Evolutionary conservation across 192 early-diverging fungal species (phyloP).

Genomic region (Coemansia sp.): DNA sequence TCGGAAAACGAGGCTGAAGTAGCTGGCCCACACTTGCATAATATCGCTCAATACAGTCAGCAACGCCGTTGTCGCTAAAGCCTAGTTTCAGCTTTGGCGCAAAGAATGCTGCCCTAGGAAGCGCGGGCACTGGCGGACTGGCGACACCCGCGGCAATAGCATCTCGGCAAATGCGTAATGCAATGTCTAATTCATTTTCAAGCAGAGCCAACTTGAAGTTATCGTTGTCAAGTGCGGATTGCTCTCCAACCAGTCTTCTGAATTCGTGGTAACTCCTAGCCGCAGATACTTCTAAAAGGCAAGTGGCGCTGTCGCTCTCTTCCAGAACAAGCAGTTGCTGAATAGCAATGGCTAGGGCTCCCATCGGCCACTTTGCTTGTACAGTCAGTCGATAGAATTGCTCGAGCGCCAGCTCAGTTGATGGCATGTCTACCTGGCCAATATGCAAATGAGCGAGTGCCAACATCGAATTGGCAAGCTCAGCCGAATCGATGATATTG

Average conservation of each 20-base stretch:
- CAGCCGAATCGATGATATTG: neutral
- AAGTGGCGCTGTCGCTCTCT: neutral
- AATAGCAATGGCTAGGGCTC: slow-evolving; percentile 11
- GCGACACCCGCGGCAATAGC: neutral
- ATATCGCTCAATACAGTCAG: slow-evolving; percentile 5
- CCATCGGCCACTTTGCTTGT: slow-evolving; percentile 29
- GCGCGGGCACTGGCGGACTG: neutral
- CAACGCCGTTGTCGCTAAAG: neutral
- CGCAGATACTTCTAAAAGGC: slow-evolving; percentile 7
- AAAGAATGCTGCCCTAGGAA: slow-evolving; percentile 22
- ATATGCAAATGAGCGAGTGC: slow-evolving; percentile 2
- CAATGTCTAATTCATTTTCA: slow-evolving; percentile 26
- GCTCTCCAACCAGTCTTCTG: neutral
- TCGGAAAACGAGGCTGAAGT: neutral
- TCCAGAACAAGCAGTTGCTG: slow-evolving; percentile 1
- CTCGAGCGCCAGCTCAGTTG: neutral
- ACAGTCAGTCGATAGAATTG: slow-evolving; percentile 6
- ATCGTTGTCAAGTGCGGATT: neutral
- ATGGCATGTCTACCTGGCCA: neutral
- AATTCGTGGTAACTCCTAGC: neutral
- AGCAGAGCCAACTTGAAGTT: neutral
- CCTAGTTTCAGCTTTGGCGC: neutral
- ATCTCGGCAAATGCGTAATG: slow-evolving; percentile 4
- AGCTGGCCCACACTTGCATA: neutral
- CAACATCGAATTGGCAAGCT: neutral